A percentile compares a stretch with the other conserved stretches of the same genome.
Evolutionary conservation across 208 protist species (phyloP).

Genomic region (Porcisia hertigi): DNA sequence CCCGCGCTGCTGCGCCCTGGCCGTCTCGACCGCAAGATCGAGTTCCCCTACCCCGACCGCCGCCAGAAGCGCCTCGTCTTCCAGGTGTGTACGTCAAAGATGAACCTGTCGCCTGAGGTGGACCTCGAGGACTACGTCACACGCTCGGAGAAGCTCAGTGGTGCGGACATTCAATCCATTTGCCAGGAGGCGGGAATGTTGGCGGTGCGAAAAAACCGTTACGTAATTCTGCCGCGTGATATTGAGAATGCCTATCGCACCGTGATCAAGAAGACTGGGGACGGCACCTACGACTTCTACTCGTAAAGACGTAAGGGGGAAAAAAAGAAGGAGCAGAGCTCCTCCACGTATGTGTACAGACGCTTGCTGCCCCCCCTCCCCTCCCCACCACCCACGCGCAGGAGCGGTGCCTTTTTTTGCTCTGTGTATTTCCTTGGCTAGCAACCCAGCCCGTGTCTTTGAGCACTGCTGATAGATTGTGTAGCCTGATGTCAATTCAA

Average conservation of each 20-base stretch:
- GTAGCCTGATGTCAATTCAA: too few relatives aligned
- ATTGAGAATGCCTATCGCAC: conserved; percentile 98
- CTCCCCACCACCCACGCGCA: neutral
- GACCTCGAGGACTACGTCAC: conserved; percentile 98
- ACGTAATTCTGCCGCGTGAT: conserved; percentile 99
- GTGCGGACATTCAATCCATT: conserved; percentile 99
- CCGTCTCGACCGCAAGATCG: conserved; percentile 96
- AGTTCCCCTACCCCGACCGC: conserved; percentile 98
- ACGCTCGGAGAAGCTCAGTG: conserved; percentile 98
- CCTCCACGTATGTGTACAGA: neutral
- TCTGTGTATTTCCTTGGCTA: neutral
- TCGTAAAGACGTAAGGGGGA: conserved; percentile 36
- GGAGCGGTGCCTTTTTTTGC: neutral
- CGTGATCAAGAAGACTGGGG: conserved; percentile 85
- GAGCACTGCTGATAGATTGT: neutral
- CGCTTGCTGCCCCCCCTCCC: neutral
- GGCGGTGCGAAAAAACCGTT: conserved; percentile 99
- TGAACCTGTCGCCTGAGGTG: conserved; percentile 98
- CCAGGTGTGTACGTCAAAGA: conserved; percentile 98
- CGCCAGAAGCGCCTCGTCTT: conserved; percentile 99
- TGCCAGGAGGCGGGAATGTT: conserved; percentile 99
- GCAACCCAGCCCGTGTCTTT: neutral
- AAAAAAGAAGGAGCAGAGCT: too few relatives aligned
- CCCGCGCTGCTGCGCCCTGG: conserved; percentile 99
- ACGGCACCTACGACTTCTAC: conserved; percentile 88